Evolutionary conservation across 257 asterid species (phyloP), one percentile per base, ranked within the genome.

Genomic region (Catharanthus roseus): DNA sequence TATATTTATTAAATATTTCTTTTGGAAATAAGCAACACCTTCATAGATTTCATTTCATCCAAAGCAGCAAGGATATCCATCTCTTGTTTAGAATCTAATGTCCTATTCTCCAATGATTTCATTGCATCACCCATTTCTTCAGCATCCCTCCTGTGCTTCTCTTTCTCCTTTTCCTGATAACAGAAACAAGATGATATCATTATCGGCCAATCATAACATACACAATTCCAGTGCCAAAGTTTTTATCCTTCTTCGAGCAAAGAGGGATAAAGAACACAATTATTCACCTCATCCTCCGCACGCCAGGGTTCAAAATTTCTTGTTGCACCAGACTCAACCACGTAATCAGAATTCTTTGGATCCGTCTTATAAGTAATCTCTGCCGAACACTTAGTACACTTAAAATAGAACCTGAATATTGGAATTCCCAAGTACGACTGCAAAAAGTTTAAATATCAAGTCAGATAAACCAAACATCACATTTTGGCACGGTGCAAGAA

Each of bases 51-150:
- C 98, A 93, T 85, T 79, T 90, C 98, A 72, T 89, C 97, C 80
- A 93, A 80, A 36, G 96, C 84, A 71, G 97, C 96, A 74, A 90
- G 88, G 70, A 89, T 90, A 80, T 93, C 96, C 96, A 93, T 90
- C 76, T 93, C 98, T 68, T 85, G 83, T 75, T 90, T 93, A 0
- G 98, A 93, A 74, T 93, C 98, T 79, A 81, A 42, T 0, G 96
- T 87, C 74, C 92, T 84, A 82, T 90, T 93, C 85, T 93, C 98
- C 86, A 93, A 69, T 11, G 96, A 89, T 70, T 93, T 93, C 98
- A 93, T 90, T 39, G 97, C 97, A 83, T 90, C 98, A 41, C 98
- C 98, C 91, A 86, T 84, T 85, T 93, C 98, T 83, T 90, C 97
- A 71, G 89, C 87, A 54, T 70, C 80, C 77, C 92, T 82, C 69